Base-by-base conservation (phyloP, 306 rosid species). In the Coriaria nepalensis region DNA sequence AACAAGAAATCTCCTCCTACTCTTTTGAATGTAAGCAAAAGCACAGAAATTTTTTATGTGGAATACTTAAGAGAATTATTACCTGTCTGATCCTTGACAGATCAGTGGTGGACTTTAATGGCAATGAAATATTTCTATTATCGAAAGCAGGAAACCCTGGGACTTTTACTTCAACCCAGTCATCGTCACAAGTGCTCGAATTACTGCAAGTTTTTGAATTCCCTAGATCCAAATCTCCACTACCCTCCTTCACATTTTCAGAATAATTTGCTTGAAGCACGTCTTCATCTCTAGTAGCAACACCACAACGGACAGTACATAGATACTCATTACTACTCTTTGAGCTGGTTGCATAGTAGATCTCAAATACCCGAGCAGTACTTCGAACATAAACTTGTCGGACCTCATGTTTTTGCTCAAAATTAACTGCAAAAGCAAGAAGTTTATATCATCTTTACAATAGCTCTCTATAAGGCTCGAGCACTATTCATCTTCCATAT, bases 371-470 rank as follows among this genome's bases (percentile, higher is more conserved):
- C 43, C 94, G 76, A 40, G 98, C 94, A 7, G 94, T 75, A 53
- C 95, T 85, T 32, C 84, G 79, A 67, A 85, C 86, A 54, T 85
- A 85, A 55, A 81, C 60, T 77, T 90, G 94, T 52, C 62, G 65
- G 60, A 90, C 45, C 65, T 85, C 87, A 32, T 77, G 81, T 41
- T 75, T 85, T 59, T 66, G 69, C 0, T 62, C 33, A 48, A 90
- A 85, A 59, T 39, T 53, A 72, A 85, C 98, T 85, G 67, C 68
- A n/a, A 53, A 35, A 20, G 52, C 42, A 68, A 46, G 13, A 61
- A 55, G 35, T 60, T 47, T 15, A 32, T n/a, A 61, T 63, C 49
- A 68, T 35, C 33, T 40, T 55, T 38, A 40, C 57, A 44, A 63
- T 20, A 7, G 38, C 33, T 62, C 39, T 3, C 45, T 13, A 13